phyloP scores from a whole-genome alignment of 2,329 filamentous ascomycete genomes.

The Exserohilum rostratum region DNA sequence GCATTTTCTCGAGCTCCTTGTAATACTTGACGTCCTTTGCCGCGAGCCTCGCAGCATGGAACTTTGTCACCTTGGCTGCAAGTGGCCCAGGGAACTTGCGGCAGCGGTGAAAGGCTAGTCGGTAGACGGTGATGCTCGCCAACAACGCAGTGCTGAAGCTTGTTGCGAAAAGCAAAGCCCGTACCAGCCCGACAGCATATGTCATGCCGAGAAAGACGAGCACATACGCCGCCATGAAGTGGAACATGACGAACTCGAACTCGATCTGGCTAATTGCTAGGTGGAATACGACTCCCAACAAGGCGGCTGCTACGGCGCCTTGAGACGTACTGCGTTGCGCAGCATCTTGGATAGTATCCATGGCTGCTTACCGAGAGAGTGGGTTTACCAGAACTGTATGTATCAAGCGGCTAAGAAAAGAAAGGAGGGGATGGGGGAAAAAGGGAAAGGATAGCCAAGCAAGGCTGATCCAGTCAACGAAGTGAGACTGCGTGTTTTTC shows the following conservation, averaged over 20 bases:
- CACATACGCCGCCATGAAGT: constrained; percentile 24
- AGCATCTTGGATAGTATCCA: constrained; percentile 7
- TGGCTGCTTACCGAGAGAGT: background rate
- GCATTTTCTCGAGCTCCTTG: constrained; percentile 35
- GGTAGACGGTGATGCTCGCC: constrained; percentile 31
- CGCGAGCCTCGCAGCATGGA: constrained; percentile 35
- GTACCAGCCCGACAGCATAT: constrained; percentile 14
- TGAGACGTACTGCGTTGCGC: background rate
- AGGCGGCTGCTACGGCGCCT: constrained; percentile 7
- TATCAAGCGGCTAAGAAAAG: too few species aligned
- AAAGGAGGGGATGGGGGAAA: too few species aligned
- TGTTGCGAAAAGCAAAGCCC: constrained; percentile 5
- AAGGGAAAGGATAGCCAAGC: too few species aligned
- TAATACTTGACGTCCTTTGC: constrained; percentile 38
- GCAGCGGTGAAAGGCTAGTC: constrained; percentile 34
- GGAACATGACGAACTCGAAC: constrained; percentile 34
- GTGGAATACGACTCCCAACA: constrained; percentile 30
- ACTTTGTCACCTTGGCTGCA: constrained; percentile 29
- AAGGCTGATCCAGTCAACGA: too few species aligned
- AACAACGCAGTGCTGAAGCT: constrained; percentile 24
- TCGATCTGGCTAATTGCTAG: constrained; percentile 23
- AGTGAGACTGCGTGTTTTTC: too few species aligned
- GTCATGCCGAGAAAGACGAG: constrained; percentile 16
- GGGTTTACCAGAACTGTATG: background rate
- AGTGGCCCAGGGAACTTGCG: constrained; percentile 34